Base-by-base conservation (phyloP, 1,139 yeast species). In the Nadsonia starkeyi-henricii region DNA sequence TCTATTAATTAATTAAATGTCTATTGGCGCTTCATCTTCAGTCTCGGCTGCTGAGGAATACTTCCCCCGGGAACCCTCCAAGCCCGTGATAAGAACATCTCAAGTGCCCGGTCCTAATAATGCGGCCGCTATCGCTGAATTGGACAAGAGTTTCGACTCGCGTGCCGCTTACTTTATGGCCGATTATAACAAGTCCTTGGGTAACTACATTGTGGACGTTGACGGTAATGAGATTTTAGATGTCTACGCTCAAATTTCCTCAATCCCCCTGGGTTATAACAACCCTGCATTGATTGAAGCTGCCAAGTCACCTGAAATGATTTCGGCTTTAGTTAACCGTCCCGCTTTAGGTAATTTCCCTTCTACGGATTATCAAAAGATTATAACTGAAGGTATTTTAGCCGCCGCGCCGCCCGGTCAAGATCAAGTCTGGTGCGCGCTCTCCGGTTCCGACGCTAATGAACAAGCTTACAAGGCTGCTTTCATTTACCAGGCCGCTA, bases 381-480 rank as follows among this genome's bases (percentile, higher is more conserved):
- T 80, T 54, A 71, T 81, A 53, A 65, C 68, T 50, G 78, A 74
- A 15, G 72, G 72, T 43, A 66, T 81, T 51, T 69, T 80, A 54
- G 72, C 77, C 50, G 78, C 74, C 54, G 88, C 88, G 47, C 89
- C 89, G 56, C 75, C 76, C 61, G 85, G 85, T 52, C 81, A 78
- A 64, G 74, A 70, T 58, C 68, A 75, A 59, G 74, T 70, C 49
- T 84, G 89, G 86, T 77, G 85, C 18, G 89, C 84, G 43, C 70
- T 82, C 57, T 77, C 86, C 19, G 94, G 94, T 52, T 84, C 89
- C 30, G 91, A 83, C 62, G 93, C 93, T 56, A 81, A 81, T 62
- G 93, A 83, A 66, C 74, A 81, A 62, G 93, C 93, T 12, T 83
- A 79, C 73, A 83, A 83, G 69, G 91, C 93, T 48, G 85, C 85